Base-by-base conservation (phyloP, 805 yeast genomes). In the Naumovozyma dairenensis region DNA sequence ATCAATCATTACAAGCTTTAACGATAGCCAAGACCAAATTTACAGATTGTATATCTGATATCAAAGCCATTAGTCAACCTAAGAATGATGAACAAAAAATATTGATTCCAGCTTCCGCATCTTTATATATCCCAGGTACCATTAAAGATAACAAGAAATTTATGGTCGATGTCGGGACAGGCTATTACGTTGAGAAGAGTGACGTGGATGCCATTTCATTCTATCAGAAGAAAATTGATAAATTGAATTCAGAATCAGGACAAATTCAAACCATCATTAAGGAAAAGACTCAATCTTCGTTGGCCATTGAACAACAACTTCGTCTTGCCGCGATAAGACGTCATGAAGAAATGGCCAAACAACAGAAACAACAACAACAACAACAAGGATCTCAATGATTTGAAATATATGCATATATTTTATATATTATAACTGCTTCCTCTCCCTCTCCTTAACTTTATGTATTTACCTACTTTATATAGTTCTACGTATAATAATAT, bases 101-200 rank as follows among this genome's bases (percentile, higher is more conserved):
- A 15, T 63, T 92, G 42, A 84, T 92, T 1, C 98, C 98, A 5
- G 67, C 93, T 40, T 84, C 97, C 0, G 69, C 86, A 14, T 84
- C 96, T 0, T 63, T 92, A 26, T 92, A 92, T 46, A 80, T 92
- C 18, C 94, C 96, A 4, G 98, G 97, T 2, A 71, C 65, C 34
- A 69, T 83, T 33, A 65, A 67, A 28, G 74, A 80, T 37, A 69
- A 69, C 33, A 70, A 77, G 39, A 75, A 70, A 38, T 92, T 80
- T 48, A 65, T 92, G 54, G 95, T 92, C 7, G 98, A 92, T 53
- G 78, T 92, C 17, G 98, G 98, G 22, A 92, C 98, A 0, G 97
- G 97, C 2, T 92, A 92, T 55, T 92, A 72, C 53, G 87, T 86
- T 13, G 95, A 85, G 53, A 92, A 92, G 59, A 58, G 58, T 31